These are phyloP conservation scores for Talaromyces proteolyticus DNA, from an alignment of 495 filamentous ascomycete species.

Conservation along the genomic window DNA sequence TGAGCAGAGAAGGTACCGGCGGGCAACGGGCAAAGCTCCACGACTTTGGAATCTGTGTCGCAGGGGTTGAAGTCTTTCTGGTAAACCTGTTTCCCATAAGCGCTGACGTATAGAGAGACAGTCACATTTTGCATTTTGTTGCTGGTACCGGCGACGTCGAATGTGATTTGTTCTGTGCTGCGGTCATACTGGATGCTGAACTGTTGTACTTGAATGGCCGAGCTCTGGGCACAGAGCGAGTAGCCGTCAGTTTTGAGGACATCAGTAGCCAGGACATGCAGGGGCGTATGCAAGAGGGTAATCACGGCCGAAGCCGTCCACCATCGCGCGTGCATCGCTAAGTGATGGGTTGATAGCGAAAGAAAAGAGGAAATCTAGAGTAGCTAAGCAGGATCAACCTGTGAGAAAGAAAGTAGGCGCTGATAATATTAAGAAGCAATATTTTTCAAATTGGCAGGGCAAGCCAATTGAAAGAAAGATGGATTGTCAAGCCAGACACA, in stretches of 20 bases:
- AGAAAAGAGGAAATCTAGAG: not conserved
- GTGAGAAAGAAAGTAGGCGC: not conserved
- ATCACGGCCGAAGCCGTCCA: conserved; percentile 4
- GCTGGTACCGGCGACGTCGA: conserved; percentile 81
- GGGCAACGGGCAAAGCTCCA: conserved; percentile 80
- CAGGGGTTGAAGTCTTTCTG: conserved; percentile 80
- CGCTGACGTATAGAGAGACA: conserved; percentile 70
- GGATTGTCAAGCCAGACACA: too few species aligned
- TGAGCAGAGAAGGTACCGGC: conserved; percentile 64
- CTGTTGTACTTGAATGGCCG: conserved; percentile 64
- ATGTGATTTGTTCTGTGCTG: conserved; percentile 61
- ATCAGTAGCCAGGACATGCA: conserved; percentile 47
- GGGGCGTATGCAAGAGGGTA: not conserved
- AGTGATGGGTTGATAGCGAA: not conserved
- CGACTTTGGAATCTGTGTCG: conserved; percentile 53
- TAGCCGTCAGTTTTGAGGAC: conserved; percentile 77
- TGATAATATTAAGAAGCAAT: not conserved
- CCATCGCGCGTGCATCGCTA: conserved; percentile 1
- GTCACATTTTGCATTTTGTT: conserved; percentile 71
- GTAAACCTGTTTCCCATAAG: conserved; percentile 84
- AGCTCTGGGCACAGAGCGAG: conserved; percentile 61
- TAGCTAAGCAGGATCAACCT: conserved; percentile 32
- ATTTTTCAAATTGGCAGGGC: too few species aligned
- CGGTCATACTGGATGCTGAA: conserved; percentile 77
- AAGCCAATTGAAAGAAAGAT: too few species aligned